Base-by-base conservation (phyloP, 768 basidiomycete genomes). In the Panaeolus papilionaceus region DNA sequence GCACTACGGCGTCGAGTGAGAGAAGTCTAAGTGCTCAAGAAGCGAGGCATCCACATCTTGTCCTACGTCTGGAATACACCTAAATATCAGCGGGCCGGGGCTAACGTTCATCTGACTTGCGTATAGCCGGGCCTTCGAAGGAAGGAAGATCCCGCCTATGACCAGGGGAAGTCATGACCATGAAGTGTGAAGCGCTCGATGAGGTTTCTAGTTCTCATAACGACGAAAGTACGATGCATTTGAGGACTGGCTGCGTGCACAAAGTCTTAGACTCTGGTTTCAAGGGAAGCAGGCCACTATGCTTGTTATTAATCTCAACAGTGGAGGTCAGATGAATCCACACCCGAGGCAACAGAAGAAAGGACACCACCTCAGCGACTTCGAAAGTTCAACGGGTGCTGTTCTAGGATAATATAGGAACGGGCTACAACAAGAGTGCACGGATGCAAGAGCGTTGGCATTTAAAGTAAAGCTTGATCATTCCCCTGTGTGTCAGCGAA, bases 321-420 rank as follows among this genome's bases (percentile, higher is more conserved):
- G 33, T 4, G 10, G 26, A 58, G 28, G 54, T 58, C 54, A 58
- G 54, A 58, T 58, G 54, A 51, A 26, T 26, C 47, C 47, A 26
- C 28, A 33, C 16, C 28, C 54, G 54, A 16, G 8, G 28, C 28
- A 33, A 33, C 54, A 33, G 54, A 58, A 58, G 28, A 14, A 33
- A 58, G 5, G 16, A 14, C 20, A 58, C 54, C 26, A 58, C 54
- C 11, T 33, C 20, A 26, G 12, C 4, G 54, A 51, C 49, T 58
- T 58, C 54, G 26, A 58, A 58, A 12, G 26, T 8, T 16, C 28
- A 58, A 12, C 54, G 54, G 54, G 3, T 58, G 54, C 54, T 58
- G 47, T 28, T 58, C 54, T 58, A 28, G 54, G 54, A 33, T 16
- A 58, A 58, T 58, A 28, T 33, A 33, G 28, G 23, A 51, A 33